Base-by-base conservation (phyloP, 192 early-diverging fungal genomes). In the Coemansia sp. region DNA sequence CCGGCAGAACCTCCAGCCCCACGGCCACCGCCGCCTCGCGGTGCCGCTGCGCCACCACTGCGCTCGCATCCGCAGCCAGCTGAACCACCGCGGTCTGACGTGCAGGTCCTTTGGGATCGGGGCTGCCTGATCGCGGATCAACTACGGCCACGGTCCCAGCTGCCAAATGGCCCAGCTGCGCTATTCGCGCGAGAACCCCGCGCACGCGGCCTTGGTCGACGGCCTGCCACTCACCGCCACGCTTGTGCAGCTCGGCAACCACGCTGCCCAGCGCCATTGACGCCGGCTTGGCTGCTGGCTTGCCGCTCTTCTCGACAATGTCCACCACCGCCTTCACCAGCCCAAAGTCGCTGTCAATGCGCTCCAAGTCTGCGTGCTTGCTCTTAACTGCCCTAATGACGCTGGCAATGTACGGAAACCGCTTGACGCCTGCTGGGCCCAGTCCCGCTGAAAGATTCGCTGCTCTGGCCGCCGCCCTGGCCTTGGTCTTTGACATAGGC, bases 361-460 rank as follows among this genome's bases (percentile, higher is more conserved):
- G 27, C 6, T n/a, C 17, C 14, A 47, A 1, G 0, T 4, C 15
- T n/a, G 15, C 27, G 6, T 15, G 27, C 45, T 47, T 47, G 8
- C 18, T 47, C 4, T 17, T 25, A 1, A 47, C 27, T 1, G 50
- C 18, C 14, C 49, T 57, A 5, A 41, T 33, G 17, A 64, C 62
- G 11, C 15, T 5, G 49, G 33, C 35, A 9, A 57, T 38, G 8
- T 39, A 29, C 2, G 63, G 63, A 43, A 65, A 65, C 33, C 63
- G 63, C 63, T 58, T 65, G 25, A 52, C 8, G 4, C 63, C 63
- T 4, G 63, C 60, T 7, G 37, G 35, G 13, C 52, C 51, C 13
- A 63, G 30, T 9, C 41, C 60, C 35, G 40, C 51, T 19, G 36
- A 36, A n/a, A 53, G 5, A n/a, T n/a, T n/a, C n/a, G n/a, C n/a